Base-by-base conservation (phyloP, 148 eudicot genomes). In the Camellia japonica region DNA sequence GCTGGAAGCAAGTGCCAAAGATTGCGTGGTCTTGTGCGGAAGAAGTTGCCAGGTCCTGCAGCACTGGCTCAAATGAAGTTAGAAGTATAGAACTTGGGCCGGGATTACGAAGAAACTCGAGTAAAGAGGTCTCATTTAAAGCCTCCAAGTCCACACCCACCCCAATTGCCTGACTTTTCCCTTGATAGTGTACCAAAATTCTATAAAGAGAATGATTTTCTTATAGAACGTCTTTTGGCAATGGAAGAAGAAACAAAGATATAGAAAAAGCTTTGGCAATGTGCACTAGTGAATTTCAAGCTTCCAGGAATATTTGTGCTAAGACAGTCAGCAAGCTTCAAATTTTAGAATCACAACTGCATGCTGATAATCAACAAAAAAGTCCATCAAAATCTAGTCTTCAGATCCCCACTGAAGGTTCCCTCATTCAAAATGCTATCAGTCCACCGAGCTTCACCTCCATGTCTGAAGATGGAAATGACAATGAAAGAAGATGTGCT, bases 41-140 rank as follows among this genome's bases (percentile, higher is more conserved):
- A 97, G 89, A 97, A 94, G 84, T 86, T 97, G 80, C 99, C 99
- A 7, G 97, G 99, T 73, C 98, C 99, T n/a, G 99, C 99, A 64
- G 99, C 98, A n/a, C 71, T 94, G 65, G 99, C 99, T 41, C 99
- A 97, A 81, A 97, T 97, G 99, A 97, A 93, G 87, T 86, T 92
- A 41, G 99, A 97, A 88, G 99, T 94, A 46, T 96, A 92, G 69
- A 97, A 83, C 80, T 71, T 94, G 78, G 99, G 99, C 63, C 81
- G 94, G 18, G 97, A 92, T 79, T 90, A 89, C 76, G 98, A 95
- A 78, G 97, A 93, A 19, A 84, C 85, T 68, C 88, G 92, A 30
- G 30, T 30, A 30, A 30, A 0, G 30, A 30, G 30, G 30, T 30
- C 1, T 30, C 30, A 0, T 30, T 30, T 30, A 30, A 30, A 30